These are phyloP conservation scores for Dillenia turbinata DNA, from an alignment of 164 flowering plant species.

Conservation along the genomic window DNA sequence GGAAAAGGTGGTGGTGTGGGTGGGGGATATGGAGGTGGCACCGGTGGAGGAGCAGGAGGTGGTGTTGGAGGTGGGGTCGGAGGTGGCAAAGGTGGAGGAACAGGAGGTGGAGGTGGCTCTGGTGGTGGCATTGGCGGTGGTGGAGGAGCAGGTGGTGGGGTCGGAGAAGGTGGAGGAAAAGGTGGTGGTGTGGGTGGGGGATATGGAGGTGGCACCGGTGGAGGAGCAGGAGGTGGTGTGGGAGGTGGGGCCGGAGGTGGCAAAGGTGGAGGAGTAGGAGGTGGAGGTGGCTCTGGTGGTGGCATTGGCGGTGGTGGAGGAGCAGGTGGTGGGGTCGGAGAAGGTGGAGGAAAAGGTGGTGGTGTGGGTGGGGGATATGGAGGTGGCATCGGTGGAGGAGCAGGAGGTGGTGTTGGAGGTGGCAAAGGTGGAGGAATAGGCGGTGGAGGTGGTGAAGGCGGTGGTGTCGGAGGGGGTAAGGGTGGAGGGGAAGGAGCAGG, in stretches of 20 bases:
- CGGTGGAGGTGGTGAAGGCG: background rate
- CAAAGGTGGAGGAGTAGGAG: background rate
- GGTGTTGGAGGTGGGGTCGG: slow-evolving; percentile 11
- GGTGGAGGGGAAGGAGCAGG: slow-evolving; percentile 10
- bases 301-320: slow-evolving; percentile 4
- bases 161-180: background rate
- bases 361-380: background rate
- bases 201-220: background rate
- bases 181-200: slow-evolving; percentile 5
- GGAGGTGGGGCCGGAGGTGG: slow-evolving; percentile 8
- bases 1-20: slow-evolving; percentile 17
- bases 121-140: no score
- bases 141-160: slow-evolving; percentile 3
- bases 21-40: slow-evolving; percentile 13
- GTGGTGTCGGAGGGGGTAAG: slow-evolving; percentile 3
- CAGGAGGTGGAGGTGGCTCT: background rate
- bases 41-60: slow-evolving; percentile 9
- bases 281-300: background rate
- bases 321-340: slow-evolving; percentile 8
- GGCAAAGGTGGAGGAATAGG: slow-evolving; percentile 2
- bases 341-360: background rate
- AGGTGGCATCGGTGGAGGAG: slow-evolving; percentile 7
- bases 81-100: slow-evolving; percentile 10
- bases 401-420: slow-evolving; percentile 7
- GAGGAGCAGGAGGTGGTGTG: slow-evolving; percentile 2